Percentiles rank a stretch among this genome's conserved stretches.
These are phyloP conservation scores for Tirmania nivea DNA, from an alignment of 495 filamentous ascomycete genomes.

Conservation along the genomic window DNA sequence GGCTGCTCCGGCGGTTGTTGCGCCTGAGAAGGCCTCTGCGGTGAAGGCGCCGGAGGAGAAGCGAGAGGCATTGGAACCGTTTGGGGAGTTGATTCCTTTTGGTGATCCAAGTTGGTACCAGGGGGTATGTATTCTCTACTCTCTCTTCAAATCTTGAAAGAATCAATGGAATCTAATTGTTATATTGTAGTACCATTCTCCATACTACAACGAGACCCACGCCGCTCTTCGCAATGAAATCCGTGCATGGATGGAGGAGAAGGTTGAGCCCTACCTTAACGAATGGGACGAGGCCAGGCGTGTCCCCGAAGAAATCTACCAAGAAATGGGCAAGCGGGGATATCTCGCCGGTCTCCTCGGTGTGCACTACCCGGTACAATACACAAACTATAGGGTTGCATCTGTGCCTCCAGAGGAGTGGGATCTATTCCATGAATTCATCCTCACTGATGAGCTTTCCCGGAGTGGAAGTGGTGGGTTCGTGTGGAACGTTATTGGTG, in stretches of 20 bases:
- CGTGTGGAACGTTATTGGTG: conserved; percentile 95
- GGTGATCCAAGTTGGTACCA: conserved; percentile 93
- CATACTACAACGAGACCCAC: conserved; percentile 87
- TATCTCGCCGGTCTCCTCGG: conserved; percentile 83
- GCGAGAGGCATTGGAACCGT: conserved; percentile 59
- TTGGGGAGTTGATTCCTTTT: conserved; percentile 71
- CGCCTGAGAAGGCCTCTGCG: conserved; percentile 13
- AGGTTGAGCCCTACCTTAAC: conserved; percentile 75
- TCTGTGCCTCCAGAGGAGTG: conserved; percentile 71
- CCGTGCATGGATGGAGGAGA: conserved; percentile 72
- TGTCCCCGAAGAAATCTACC: conserved; percentile 73
- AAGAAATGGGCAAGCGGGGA: conserved; percentile 79
- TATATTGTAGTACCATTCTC: conserved; percentile 59
- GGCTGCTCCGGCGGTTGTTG: conserved; percentile 22
- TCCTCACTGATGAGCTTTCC: conserved; percentile 82
- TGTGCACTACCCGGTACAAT: conserved; percentile 50
- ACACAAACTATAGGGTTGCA: conserved; percentile 45
- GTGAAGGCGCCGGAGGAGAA: conserved; percentile 12
- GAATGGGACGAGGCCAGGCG: conserved; percentile 94
- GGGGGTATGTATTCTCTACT: conserved; percentile 42
- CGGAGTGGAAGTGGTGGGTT: conserved; percentile 76
- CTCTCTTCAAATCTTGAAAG: not conserved
- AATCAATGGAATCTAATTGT: not conserved
- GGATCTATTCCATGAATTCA: conserved; percentile 95
- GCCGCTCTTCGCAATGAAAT: conserved; percentile 73